Evolutionary conservation across 2,329 filamentous ascomycete species (phyloP), one percentile per base, ranked within the genome.

Genomic region (Curvularia sp.): DNA sequence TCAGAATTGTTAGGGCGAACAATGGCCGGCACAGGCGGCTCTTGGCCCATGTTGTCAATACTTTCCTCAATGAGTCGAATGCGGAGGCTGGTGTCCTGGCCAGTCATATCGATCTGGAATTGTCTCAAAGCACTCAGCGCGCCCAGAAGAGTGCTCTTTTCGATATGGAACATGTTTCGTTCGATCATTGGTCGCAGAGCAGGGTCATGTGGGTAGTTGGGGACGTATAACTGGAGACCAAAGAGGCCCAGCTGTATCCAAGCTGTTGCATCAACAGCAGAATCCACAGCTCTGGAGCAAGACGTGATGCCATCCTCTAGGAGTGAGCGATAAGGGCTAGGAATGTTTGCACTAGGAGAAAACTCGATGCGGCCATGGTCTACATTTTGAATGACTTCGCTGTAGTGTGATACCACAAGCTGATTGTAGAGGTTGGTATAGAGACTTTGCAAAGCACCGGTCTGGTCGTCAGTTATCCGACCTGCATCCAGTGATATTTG

Each of bases 201-300:
- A 1, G 95, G 95, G 75, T 99, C 95, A 69, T 94, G 95, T 3
- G 90, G 85, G 65, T 89, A 88, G 75, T 96, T 89, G 0, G 96
- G 93, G 2, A 98, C 88, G 71, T 94, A 97, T 2, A 97, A 82
- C 61, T 86, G 85, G 48, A 98, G 82, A 39, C 89, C 86, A 15
- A 89, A 88, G 20, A 93, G 78, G 1, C 91, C 89, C 60, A 97
- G 88, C 50, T 89, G 83, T 28, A 93, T 83, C 87, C 93, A 95
- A 5, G 90, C 89, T 22, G 71, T 52, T 5, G 73, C 62, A 20
- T 89, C 50, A 6, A 65, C 22, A 35, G 12, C 13, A 35, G 48
- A 51, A 7, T 15, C 46, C 1, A 31, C 22, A 5, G 46, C 20
- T 48, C 33, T 30, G 42, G 55, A 60, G 31, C 61, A 67, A 9